Evolutionary conservation across 805 yeast species (phyloP), one percentile per base, ranked within the genome.

Genomic region (Ogataea philodendri): DNA sequence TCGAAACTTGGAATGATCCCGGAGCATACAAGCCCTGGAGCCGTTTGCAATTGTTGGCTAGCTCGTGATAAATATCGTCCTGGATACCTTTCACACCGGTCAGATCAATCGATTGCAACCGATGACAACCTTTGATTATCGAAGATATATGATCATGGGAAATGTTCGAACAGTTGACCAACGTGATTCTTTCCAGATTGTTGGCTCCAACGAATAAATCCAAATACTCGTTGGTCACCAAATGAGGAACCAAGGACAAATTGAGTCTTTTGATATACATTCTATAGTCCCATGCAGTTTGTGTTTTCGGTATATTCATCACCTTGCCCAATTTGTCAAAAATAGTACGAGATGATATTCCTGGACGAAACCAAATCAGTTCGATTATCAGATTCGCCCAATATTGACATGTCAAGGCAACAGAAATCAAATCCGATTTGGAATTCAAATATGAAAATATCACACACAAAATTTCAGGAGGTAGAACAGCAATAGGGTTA

Each of bases 1-100:
- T 84, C 5, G 83, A 68, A 3, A 90, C 80, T n/a, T 66, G 61
- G 22, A 74, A 75, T 39, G 96, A 88, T 5, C 84, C 85, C 2
- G 95, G 89, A 0, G 93, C 93, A 56, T 88, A 89, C 29, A 89
- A 66, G 1, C 96, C 96, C 62, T 90, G 97, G 28, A 90, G 67
- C 30, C 90, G 65, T 22, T 75, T 72, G 59, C 96, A 89, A 51
- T 76, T 70, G 7, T 55, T 54, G 3, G 96, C 87, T 45, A 90
- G 67, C 5, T 84, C 76, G 18, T 61, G 48, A 40, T 87, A 76
- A 5, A 88, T 77, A 27, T 71, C 77, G 63, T 89, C 96, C n/a
- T 71, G 65, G 18, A 82, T 66, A 43, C 72, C 77, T 26, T 69
- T 69, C 5, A 86, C 82, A 7, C 93, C 93, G 0, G 96, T 81